Conservation (phyloP, 352 stramenopile species). For the Phytophthora palmivora region DNA sequence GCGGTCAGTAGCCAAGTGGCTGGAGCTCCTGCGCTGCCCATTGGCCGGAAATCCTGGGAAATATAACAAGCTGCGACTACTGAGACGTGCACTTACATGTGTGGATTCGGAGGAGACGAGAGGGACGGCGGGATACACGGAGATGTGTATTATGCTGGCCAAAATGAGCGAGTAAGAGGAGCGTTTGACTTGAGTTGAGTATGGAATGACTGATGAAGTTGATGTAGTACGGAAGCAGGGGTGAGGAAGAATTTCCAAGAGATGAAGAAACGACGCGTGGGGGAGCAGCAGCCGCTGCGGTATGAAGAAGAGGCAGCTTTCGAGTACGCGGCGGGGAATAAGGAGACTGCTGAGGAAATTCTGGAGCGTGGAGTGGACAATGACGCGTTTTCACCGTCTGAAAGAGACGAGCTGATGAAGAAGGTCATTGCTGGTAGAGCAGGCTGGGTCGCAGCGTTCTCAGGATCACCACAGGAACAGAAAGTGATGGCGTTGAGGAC, state of each 20-base stretch:
- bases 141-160: constrained; percentile 71
- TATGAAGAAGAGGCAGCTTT: constrained; percentile 79
- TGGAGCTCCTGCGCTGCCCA: constrained; percentile 58
- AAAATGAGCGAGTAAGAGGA: constrained; percentile 52
- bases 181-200: constrained; percentile 3
- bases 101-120: constrained; percentile 42
- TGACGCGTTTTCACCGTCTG: constrained; percentile 37
- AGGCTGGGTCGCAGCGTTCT: constrained; percentile 38
- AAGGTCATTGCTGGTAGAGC: constrained; percentile 40
- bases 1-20: constrained; percentile 52
- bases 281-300: constrained; percentile 48
- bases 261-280: constrained; percentile 66
- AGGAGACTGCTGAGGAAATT: constrained; percentile 61
- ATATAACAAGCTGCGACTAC: constrained; percentile 53
- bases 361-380: constrained; percentile 58
- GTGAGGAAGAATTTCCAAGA: constrained; percentile 59
- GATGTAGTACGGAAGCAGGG: constrained; percentile 48
- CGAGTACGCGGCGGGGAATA: constrained; percentile 55
- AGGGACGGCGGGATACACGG: constrained; percentile 47
- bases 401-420: constrained; percentile 54
- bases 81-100: constrained; percentile 51
- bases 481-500: constrained; percentile 24
- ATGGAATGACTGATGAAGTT: neutral
- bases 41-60: constrained; percentile 47
- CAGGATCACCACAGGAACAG: constrained; percentile 39